Evolutionary conservation across 257 asterid genomes (phyloP).

Genomic region (Nicotiana sylvestris): DNA sequence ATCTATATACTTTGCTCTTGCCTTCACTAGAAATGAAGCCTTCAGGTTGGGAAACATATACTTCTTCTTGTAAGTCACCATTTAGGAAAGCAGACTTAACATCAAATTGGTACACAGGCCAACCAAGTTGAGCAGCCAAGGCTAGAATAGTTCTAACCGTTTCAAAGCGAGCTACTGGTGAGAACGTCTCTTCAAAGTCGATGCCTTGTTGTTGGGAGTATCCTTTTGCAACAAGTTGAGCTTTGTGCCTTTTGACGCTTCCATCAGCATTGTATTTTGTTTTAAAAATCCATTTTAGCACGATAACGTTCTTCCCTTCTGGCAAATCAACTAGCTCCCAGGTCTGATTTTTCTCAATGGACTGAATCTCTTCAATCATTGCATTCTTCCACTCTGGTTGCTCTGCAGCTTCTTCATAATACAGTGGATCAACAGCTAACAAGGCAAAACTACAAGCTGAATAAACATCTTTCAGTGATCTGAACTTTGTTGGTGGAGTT

Average conservation of each 20-base stretch:
- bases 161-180: not conserved
- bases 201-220: constrained; percentile 2
- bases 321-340: not conserved
- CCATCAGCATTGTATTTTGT: constrained; percentile 2
- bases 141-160: not conserved
- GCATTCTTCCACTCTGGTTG: not conserved
- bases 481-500: not conserved
- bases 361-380: too few relatives aligned
- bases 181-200: not conserved
- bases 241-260: not conserved
- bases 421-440: not conserved
- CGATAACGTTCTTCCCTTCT: not conserved
- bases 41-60: not conserved
- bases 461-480: not conserved
- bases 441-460: not conserved
- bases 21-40: not conserved
- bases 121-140: not conserved
- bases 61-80: not conserved
- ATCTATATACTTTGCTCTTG: not conserved
- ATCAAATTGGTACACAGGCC: not conserved
- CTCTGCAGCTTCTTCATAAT: not conserved
- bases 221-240: not conserved
- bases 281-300: not conserved
- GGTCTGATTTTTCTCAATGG: too few relatives aligned
- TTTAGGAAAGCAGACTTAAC: not conserved